Evolutionary conservation across 2,329 filamentous ascomycete genomes (phyloP).

Genomic region (Aspergillus alliaceus): DNA sequence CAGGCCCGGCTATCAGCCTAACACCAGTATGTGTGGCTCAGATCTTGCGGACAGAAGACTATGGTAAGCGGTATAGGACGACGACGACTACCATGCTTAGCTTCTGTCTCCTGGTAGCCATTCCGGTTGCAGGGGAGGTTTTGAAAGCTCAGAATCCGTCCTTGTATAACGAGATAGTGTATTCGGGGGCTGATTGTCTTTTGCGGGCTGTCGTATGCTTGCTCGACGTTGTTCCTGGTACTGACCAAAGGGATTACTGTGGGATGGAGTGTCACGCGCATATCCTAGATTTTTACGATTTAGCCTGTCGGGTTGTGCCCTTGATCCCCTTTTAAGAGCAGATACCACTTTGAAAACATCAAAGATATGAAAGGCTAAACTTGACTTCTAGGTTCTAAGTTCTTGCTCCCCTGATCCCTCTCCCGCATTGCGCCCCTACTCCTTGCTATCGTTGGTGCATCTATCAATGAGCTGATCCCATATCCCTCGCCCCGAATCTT

Average conservation of each 20-base stretch:
- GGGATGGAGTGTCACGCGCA: background rate
- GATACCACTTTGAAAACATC: too few species aligned
- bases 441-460: too few species aligned
- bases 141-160: slow-evolving; percentile 13
- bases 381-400: too few species aligned
- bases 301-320: background rate
- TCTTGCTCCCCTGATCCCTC: too few species aligned
- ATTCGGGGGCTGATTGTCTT: slow-evolving; percentile 18
- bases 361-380: too few species aligned
- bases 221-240: background rate
- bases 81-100: slow-evolving; percentile 17
- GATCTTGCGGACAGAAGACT: slow-evolving; percentile 28
- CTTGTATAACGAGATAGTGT: slow-evolving; percentile 4
- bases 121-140: slow-evolving; percentile 27
- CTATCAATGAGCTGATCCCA: too few species aligned
- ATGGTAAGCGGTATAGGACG: slow-evolving; percentile 25
- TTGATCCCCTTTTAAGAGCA: background rate
- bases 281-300: background rate
- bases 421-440: too few species aligned
- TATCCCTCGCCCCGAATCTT: too few species aligned
- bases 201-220: slow-evolving; percentile 29
- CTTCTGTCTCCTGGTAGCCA: slow-evolving; percentile 18
- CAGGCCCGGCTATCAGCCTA: slow-evolving; percentile 26
- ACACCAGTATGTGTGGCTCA: slow-evolving; percentile 31
- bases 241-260: slow-evolving; percentile 2